Evolutionary conservation across 495 filamentous ascomycete genomes (phyloP), one percentile per base, ranked within the genome.

Genomic region (Penicillium argentinense): DNA sequence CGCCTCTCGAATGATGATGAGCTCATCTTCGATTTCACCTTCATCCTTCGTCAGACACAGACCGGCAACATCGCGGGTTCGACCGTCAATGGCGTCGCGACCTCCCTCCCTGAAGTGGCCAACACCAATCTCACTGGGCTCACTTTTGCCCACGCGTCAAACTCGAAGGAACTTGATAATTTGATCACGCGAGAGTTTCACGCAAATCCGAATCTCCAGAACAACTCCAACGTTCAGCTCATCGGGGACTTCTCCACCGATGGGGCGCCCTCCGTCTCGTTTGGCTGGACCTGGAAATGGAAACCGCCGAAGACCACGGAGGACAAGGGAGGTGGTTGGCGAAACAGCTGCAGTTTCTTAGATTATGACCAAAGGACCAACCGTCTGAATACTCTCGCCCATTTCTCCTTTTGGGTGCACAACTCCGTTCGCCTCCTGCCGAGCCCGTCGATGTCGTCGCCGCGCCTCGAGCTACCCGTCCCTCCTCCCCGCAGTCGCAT

Each of bases 221-320:
- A 96, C 61, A 97, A 97, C 55, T 80, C 90, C 18, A 97, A 96
- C 66, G 93, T 98, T 9, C 87, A 92, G 48, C 72, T 98, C 11
- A 83, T 97, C 6, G 93, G 93, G 0, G 89, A 93, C 62, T 96
- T 81, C 64, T 76, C 82, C 0, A 98, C 93, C 1, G 83, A 79
- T 8, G 89, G 90, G 13, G 86, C 76, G 49, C 71, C 84, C 9
- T 91, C 89, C 4, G 87, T 96, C 38, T 85, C 91, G 18, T 96
- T 97, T 62, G 85, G 93, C 23, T 98, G 92, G 89, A 83, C 83
- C 14, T 98, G 93, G 93, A 89, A 80, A 73, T 98, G 93, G 93
- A 88, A 87, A 54, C 90, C 93, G 11, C 93, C 93, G 12, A 96
- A 89, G 72, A 34, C 71, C 17, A 67, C 64, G 23, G 93, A 97